Percentiles rank a stretch among this genome's conserved stretches.
These are phyloP conservation scores for Penicillium angulare DNA, from an alignment of 495 filamentous ascomycete genomes.

Conservation along the genomic window DNA sequence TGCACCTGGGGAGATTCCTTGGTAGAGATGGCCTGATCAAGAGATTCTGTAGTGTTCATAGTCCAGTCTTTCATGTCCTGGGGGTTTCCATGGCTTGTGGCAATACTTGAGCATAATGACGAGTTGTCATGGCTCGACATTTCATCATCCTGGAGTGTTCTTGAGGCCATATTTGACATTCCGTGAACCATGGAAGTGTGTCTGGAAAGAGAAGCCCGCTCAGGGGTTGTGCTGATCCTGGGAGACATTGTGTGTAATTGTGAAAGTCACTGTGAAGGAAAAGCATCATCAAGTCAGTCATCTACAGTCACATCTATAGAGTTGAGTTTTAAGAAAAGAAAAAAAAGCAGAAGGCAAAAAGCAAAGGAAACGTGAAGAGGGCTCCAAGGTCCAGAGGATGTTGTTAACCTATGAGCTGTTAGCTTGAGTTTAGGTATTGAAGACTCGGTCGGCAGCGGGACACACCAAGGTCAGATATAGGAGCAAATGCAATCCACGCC, in stretches of 20 bases:
- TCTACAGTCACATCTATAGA: constrained; percentile 17
- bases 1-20: constrained; percentile 46
- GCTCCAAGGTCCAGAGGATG: constrained; percentile 26
- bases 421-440: constrained; percentile 3
- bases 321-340: constrained; percentile 16
- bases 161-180: constrained; percentile 42
- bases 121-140: constrained; percentile 46
- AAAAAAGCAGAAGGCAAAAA: constrained; percentile 16
- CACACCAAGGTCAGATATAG: constrained; percentile 15
- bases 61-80: constrained; percentile 44
- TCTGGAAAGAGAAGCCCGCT: constrained; percentile 38
- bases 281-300: constrained; percentile 38
- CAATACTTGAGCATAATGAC: constrained; percentile 42
- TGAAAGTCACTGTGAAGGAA: constrained; percentile 23
- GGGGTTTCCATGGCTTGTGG: constrained; percentile 35
- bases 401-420: constrained; percentile 15
- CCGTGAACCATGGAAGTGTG: constrained; percentile 38
- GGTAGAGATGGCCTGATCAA: constrained; percentile 39
- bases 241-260: constrained; percentile 35
- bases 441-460: neutral
- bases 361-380: constrained; percentile 14
- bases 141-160: constrained; percentile 49
- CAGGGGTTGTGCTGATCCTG: constrained; percentile 37
- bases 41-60: constrained; percentile 38
- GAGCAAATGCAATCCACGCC: constrained; percentile 11